Conservation (phyloP, 192 early-diverging fungal species). For the Backusella luteola region DNA sequence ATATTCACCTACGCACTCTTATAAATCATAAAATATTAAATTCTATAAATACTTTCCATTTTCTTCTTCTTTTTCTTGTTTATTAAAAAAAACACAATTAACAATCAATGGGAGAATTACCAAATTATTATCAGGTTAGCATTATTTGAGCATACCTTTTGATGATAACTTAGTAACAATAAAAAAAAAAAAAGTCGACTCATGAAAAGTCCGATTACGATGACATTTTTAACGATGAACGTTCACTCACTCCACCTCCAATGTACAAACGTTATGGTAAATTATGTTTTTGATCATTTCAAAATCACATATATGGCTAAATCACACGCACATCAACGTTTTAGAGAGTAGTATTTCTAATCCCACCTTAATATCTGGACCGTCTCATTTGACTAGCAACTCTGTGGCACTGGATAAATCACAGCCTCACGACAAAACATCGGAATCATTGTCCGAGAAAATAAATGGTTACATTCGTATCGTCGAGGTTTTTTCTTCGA, state of each 20-base stretch:
- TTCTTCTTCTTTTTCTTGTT: not conserved
- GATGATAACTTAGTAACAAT: not conserved
- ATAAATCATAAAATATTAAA: not conserved
- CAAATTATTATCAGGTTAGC: not conserved
- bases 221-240: not conserved
- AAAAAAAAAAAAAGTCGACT: not conserved
- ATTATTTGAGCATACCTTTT: not conserved
- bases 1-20: not conserved
- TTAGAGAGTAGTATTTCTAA: not conserved
- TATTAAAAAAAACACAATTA: not conserved
- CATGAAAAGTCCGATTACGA: not conserved
- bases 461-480: not conserved
- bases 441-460: not conserved
- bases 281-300: not conserved
- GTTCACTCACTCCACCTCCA: not conserved
- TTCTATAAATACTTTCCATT: not conserved
- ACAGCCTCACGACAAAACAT: not conserved
- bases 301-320: not conserved
- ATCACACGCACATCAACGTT: not conserved
- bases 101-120: not conserved
- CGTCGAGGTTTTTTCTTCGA: not conserved
- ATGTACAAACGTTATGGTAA: not conserved
- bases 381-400: not conserved
- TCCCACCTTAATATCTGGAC: not conserved
- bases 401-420: not conserved